Base-by-base conservation (phyloP, 2,329 filamentous ascomycete genomes). In the Berkeleyomyces basicola region DNA sequence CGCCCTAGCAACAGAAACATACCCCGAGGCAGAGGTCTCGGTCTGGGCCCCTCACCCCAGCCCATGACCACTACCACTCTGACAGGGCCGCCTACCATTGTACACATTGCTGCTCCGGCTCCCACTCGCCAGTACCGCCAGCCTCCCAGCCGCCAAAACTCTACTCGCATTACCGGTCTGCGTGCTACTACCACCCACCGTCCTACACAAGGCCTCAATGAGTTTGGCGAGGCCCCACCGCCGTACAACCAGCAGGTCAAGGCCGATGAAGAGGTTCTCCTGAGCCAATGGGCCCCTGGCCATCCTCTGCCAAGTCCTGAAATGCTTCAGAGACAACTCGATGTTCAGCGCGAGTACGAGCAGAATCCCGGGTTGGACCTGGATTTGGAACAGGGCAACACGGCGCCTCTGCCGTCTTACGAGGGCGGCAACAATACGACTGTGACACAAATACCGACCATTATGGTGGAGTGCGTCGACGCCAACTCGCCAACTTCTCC, bases 321-420 rank as follows among this genome's bases (percentile, higher is more conserved):
- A 67, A 33, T 69, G 59, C 31, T 68, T 68, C 39, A 69, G 66
- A 31, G 63, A 65, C 11, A 70, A 71, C 51, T 67, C 66, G 33
- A 67, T 63, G 33, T 53, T 1, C 59, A 61, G 59, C 37, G 59
- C 10, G 59, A 49, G n/a, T 59, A 46, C 42, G 42, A 59, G 42
- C 42, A 59, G 31, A 40, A 36, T 23, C 58, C 58, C 37, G 51
- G 51, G 33, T 10, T 55, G 3, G n/a, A n/a, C 33, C n/a, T 55
- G 31, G 51, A 55, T 39, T 14, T 55, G 3, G 51, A 55, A 36
- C 51, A 16, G 39, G 51, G 51, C 14, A n/a, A 55, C 7, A 6
- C 4, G 4, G 4, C 31, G 4, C 58, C 14, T 3, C 31, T 59
- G n/a, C 58, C 58, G 16, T 37, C 42, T 36, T 63, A 47, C 43